Evolutionary conservation across 768 basidiomycete genomes (phyloP).

Genomic region (Trametes maxima): DNA sequence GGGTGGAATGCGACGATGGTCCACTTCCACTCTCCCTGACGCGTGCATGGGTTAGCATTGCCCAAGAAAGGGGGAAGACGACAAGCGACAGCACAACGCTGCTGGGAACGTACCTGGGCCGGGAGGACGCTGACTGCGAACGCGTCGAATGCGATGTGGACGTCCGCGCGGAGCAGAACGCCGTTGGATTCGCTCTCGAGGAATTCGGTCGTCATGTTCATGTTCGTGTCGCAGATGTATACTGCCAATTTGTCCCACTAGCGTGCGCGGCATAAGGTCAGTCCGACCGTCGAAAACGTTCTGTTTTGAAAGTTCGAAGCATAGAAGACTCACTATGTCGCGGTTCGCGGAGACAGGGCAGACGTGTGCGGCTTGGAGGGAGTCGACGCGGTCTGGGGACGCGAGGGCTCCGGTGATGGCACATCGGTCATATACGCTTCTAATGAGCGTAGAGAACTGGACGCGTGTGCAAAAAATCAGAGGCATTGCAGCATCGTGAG

Average conservation of each 20-base stretch:
- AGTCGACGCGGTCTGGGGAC: not conserved
- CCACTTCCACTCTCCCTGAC: not conserved
- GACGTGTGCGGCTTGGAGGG: not conserved
- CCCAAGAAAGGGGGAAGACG: no score
- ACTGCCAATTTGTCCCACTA: not conserved
- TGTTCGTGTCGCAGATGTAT: not conserved
- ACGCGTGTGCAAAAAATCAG: no score
- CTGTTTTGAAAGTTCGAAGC: not conserved
- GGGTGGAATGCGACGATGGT: not conserved
- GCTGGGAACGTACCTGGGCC: not conserved
- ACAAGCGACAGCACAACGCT: no score
- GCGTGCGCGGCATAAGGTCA: no score
- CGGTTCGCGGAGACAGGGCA: not conserved
- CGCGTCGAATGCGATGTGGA: not conserved
- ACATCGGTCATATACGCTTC: not conserved
- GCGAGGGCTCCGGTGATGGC: not conserved
- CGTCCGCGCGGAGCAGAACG: not conserved
- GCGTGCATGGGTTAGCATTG: not conserved
- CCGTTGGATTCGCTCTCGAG: not conserved
- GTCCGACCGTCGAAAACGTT: no score
- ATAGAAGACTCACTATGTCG: not conserved
- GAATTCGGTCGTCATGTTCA: not conserved
- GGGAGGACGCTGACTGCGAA: not conserved
- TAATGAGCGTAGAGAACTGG: not conserved
- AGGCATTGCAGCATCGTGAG: no score